A percentile compares a stretch with the other conserved stretches of the same genome.
These are phyloP conservation scores for Claviceps africana DNA, from an alignment of 2,329 filamentous ascomycete genomes.

Conservation along the genomic window DNA sequence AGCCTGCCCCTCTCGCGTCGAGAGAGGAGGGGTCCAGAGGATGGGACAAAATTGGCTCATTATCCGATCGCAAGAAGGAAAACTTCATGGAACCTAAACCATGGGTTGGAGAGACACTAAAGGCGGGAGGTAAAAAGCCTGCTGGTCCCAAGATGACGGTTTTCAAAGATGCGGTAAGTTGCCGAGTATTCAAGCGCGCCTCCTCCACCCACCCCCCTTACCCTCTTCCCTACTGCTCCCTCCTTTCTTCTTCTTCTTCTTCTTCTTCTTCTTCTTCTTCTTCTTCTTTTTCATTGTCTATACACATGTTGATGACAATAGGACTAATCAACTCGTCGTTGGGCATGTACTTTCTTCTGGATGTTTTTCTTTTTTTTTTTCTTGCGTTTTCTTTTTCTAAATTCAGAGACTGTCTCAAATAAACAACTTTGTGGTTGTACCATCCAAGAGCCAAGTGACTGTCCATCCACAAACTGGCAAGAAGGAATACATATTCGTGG, in stretches of 20 bases:
- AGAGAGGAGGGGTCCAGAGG: constrained; percentile 48
- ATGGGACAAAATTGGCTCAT: constrained; percentile 83
- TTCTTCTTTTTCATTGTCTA: constrained; percentile 8
- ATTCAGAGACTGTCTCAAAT: constrained; percentile 45
- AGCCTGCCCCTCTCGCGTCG: constrained; percentile 41
- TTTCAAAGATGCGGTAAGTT: constrained; percentile 82
- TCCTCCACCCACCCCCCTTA: too few relatives aligned
- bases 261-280: neutral
- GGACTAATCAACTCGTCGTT: constrained; percentile 69
- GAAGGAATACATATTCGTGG: constrained; percentile 75
- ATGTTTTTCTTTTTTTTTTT: neutral
- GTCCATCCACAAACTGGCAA: constrained; percentile 72
- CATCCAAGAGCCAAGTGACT: constrained; percentile 62
- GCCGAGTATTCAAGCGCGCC: neutral
- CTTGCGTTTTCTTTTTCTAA: constrained; percentile 12
- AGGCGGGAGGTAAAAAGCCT: constrained; percentile 70
- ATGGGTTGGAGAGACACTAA: constrained; percentile 84
- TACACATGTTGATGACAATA: constrained; percentile 73
- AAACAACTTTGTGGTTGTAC: constrained; percentile 54
- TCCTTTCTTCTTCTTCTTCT: too few relatives aligned
- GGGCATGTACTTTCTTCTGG: constrained; percentile 20
- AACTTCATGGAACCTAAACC: constrained; percentile 75
- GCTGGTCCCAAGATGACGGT: constrained; percentile 68
- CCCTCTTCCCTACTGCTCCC: too few relatives aligned
- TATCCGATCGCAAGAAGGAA: constrained; percentile 86